Base-by-base conservation (phyloP, 1,139 yeast species). In the Saccharomyces hybrid region DNA sequence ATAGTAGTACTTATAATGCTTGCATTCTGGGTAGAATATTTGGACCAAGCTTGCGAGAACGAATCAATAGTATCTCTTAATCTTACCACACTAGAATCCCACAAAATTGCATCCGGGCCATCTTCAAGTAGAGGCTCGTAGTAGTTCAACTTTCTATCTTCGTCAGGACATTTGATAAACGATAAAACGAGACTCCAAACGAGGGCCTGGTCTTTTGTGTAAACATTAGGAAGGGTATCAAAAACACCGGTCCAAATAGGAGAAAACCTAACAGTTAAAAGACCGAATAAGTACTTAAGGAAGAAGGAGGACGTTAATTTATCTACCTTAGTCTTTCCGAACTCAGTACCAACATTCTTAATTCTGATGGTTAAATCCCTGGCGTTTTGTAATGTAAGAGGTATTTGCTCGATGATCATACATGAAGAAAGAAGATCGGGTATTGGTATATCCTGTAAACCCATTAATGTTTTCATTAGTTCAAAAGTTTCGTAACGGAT, bases 211-310 rank as follows among this genome's bases (percentile, higher is more conserved):
- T 79, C 73, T 52, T 76, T 76, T 11, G 71, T 74, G 11, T 75
- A 70, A 8, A 85, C 69, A 6, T 68, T 64, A 0, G 84, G 81
- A 7, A 88, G 65, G 5, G 80, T 77, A 58, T 85, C 93, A 54
- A 77, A 74, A 2, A 87, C 85, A 4, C 87, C 88, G 23, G 81
- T 79, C 96, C 96, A 89, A 29, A 86, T 77, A 1, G 99, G 99
- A 57, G 89, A 87, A 63, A 93, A 90, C 57, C 81, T 80, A 49
- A 84, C 83, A 1, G 90, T 78, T 51, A 91, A 72, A 58, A 87
- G 75, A 29, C 97, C 98, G 67, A 89, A 82, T 53, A 86, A 59
- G 65, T 78, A 88, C 42, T 79, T 76, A 16, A 84, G 75, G 27
- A 86, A 75, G 5, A 80, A 70, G 16, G 64, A 63, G 46, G 78